Percentiles rank a stretch among this genome's conserved stretches.
These are phyloP conservation scores for Paramarasmius palmivorus DNA, from an alignment of 1,284 basidiomycete genomes.

Conservation along the genomic window DNA sequence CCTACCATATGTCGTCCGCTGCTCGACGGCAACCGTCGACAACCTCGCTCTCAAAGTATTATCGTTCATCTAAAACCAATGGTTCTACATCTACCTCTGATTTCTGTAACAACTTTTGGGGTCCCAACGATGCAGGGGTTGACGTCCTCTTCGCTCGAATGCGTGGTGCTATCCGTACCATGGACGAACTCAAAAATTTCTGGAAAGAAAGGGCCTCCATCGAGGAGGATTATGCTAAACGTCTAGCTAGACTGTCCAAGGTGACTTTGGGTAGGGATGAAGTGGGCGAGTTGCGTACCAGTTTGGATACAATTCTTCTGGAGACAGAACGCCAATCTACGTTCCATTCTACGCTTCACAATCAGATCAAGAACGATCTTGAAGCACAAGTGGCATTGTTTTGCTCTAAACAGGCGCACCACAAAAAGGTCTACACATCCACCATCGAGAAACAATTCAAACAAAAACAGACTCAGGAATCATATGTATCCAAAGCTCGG, in stretches of 20 bases:
- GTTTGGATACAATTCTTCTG: conserved; percentile 74
- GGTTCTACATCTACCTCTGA: conserved; percentile 53
- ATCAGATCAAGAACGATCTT: conserved; percentile 78
- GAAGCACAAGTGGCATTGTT: conserved; percentile 73
- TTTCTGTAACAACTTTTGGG: conserved; percentile 99
- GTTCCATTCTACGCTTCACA: conserved; percentile 68
- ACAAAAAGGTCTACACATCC: conserved; percentile 73
- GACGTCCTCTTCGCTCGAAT: conserved; percentile 89
- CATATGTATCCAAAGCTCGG: conserved; percentile 83
- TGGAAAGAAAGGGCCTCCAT: conserved; percentile 92
- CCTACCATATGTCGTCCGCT: too few species aligned
- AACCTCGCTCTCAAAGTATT: too few species aligned
- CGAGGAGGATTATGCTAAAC: conserved; percentile 95
- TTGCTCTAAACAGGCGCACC: conserved; percentile 65
- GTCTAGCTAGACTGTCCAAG: conserved; percentile 82
- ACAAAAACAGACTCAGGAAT: conserved; percentile 82
- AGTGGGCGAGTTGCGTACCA: conserved; percentile 82
- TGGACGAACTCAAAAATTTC: conserved; percentile 84
- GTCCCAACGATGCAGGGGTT: conserved; percentile 81
- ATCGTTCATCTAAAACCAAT: too few species aligned
- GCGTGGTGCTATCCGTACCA: conserved; percentile 81
- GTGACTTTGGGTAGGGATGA: conserved; percentile 82
- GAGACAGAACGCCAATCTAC: conserved; percentile 86
- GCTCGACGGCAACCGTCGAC: too few species aligned
- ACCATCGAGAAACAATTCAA: conserved; percentile 88